Percentiles rank a stretch among this genome's conserved stretches.
These are phyloP conservation scores for Pterocarpus macrocarpus DNA, from an alignment of 306 rosid genomes.

Conservation along the genomic window DNA sequence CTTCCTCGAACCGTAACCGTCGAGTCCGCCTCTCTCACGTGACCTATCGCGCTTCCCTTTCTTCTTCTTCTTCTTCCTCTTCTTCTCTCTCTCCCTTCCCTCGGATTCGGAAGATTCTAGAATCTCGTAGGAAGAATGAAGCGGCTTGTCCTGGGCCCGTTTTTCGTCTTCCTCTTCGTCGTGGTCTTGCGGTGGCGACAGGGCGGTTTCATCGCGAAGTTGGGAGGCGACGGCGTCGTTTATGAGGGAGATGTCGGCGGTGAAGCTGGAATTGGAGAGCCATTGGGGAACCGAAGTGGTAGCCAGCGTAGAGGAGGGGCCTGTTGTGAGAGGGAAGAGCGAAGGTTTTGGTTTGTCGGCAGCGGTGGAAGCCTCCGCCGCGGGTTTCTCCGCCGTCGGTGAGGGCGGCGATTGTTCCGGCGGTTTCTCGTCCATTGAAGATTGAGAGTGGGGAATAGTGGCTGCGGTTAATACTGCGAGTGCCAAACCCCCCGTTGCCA, in stretches of 20 bases:
- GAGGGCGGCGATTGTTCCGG: neutral
- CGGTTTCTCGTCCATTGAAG: slow-evolving; percentile 61
- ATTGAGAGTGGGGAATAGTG: neutral
- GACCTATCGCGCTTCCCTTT: slow-evolving; percentile 61
- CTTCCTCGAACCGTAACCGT: slow-evolving; percentile 69
- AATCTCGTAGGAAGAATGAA: slow-evolving; percentile 61
- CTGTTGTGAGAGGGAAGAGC: slow-evolving; percentile 44
- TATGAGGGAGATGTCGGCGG: slow-evolving; percentile 66
- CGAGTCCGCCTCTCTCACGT: slow-evolving; percentile 54
- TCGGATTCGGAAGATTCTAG: slow-evolving; percentile 81
- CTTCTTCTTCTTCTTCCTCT: slow-evolving; percentile 61
- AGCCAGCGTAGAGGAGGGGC: slow-evolving; percentile 46
- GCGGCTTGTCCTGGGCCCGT: slow-evolving; percentile 34
- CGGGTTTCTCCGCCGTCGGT: slow-evolving; percentile 13
- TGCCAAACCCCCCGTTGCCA: too few relatives aligned
- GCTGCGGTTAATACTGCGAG: neutral
- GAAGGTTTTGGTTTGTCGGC: slow-evolving; percentile 55
- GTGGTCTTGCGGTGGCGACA: slow-evolving; percentile 34
- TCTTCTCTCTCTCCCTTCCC: slow-evolving; percentile 41
- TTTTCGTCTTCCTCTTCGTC: slow-evolving; percentile 37
- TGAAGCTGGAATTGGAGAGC: slow-evolving; percentile 91
- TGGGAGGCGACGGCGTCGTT: slow-evolving; percentile 47
- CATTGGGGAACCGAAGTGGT: slow-evolving; percentile 61
- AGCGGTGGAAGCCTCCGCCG: neutral
- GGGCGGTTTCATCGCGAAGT: slow-evolving; percentile 11